Percentiles rank a stretch among this genome's conserved stretches.
Evolutionary conservation across 805 yeast genomes (phyloP).

Genomic region (Candida methanosorbosa): DNA sequence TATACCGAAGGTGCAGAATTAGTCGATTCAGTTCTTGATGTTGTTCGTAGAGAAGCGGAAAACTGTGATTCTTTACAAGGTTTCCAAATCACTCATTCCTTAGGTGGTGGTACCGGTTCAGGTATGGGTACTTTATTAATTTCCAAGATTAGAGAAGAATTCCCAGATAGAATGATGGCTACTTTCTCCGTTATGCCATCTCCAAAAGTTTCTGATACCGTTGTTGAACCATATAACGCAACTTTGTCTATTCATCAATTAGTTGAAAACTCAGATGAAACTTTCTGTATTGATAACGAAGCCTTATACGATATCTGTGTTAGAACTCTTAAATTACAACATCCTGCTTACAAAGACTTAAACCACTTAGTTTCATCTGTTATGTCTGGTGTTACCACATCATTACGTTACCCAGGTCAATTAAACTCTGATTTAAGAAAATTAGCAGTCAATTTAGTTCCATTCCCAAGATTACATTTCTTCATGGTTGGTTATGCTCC

Average conservation of each 20-base stretch:
- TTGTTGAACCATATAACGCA: slow-evolving; percentile 92
- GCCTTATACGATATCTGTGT: slow-evolving; percentile 87
- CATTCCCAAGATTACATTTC: slow-evolving; percentile 92
- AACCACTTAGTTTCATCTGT: slow-evolving; percentile 81
- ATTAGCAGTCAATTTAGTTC: slow-evolving; percentile 88
- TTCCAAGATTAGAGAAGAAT: slow-evolving; percentile 83
- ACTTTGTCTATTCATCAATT: slow-evolving; percentile 85
- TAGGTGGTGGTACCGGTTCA: slow-evolving; percentile 94
- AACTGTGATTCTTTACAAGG: slow-evolving; percentile 90
- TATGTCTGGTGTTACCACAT: slow-evolving; percentile 93
- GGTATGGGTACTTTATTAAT: slow-evolving; percentile 91
- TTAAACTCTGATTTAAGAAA: slow-evolving; percentile 88
- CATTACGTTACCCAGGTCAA: slow-evolving; percentile 92
- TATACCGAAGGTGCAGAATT: slow-evolving; percentile 96
- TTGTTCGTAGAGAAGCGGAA: slow-evolving; percentile 89
- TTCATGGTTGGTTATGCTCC: slow-evolving; percentile 96
- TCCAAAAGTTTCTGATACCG: slow-evolving; percentile 86
- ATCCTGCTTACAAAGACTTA: slow-evolving; percentile 72
- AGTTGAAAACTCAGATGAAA: slow-evolving; percentile 85
- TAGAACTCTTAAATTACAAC: slow-evolving; percentile 71
- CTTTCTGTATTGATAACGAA: slow-evolving; percentile 92
- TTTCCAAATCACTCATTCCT: slow-evolving; percentile 78
- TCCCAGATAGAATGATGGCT: slow-evolving; percentile 93
- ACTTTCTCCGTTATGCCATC: slow-evolving; percentile 91
- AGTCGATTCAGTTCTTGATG: slow-evolving; percentile 83